phyloP scores from a whole-genome alignment of 2,329 filamentous ascomycete genomes.

The Sporothrix dimorphospora region DNA sequence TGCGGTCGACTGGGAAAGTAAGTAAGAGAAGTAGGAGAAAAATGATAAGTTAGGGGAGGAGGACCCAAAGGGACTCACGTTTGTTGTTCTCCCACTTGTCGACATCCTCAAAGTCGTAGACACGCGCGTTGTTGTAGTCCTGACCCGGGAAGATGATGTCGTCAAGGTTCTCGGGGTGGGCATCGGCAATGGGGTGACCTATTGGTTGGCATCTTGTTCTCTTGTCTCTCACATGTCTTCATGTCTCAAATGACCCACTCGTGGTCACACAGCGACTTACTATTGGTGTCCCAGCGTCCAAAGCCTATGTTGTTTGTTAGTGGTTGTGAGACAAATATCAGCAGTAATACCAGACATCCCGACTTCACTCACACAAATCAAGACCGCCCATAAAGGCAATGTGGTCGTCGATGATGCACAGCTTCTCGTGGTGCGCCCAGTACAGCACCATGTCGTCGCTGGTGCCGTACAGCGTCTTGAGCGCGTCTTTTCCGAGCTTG shows the following conservation, averaged over 20 bases:
- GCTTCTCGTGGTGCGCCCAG: constrained; percentile 94
- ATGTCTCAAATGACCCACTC: neutral
- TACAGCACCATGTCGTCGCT: constrained; percentile 81
- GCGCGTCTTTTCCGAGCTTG: constrained; percentile 70
- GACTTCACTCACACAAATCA: constrained; percentile 65
- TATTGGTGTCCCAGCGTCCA: constrained; percentile 85
- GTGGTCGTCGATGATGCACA: constrained; percentile 78
- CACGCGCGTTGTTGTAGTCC: constrained; percentile 87
- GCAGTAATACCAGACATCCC: neutral
- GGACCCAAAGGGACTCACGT: constrained; percentile 45
- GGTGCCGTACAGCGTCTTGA: constrained; percentile 81
- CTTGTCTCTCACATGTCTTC: neutral
- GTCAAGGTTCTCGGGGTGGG: constrained; percentile 76
- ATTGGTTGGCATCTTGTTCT: neutral
- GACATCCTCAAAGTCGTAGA: constrained; percentile 81
- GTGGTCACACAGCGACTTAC: constrained; percentile 42
- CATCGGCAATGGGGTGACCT: constrained; percentile 79
- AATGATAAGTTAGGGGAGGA: neutral
- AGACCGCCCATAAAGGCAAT: constrained; percentile 90
- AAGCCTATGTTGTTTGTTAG: constrained; percentile 55
- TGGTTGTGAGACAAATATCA: neutral
- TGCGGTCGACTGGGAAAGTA: constrained; percentile 64
- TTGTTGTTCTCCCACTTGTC: constrained; percentile 83
- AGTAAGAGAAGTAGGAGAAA: neutral
- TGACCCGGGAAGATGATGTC: constrained; percentile 83